phyloP scores from a whole-genome alignment of 192 early-diverging fungal species.

The Haplosporangium gracile region DNA sequence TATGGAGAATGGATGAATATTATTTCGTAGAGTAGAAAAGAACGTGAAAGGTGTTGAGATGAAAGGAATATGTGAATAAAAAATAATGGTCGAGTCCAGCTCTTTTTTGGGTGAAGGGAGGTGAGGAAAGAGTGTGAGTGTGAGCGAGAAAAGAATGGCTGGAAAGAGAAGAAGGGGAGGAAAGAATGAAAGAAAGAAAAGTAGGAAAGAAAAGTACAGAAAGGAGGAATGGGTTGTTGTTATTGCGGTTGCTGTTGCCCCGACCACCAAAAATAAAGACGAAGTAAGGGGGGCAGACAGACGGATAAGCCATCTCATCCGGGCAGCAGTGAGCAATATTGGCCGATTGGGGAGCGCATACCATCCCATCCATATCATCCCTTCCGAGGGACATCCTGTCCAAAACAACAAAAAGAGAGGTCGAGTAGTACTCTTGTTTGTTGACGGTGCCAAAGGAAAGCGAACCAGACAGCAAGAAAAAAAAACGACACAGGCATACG shows the following conservation, averaged over 20 bases:
- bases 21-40: background rate
- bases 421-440: background rate
- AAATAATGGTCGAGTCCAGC: background rate
- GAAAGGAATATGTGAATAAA: background rate
- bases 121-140: background rate
- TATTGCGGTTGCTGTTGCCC: background rate
- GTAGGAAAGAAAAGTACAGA: background rate
- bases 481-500: too few species aligned
- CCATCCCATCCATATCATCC: background rate
- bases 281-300: background rate
- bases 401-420: background rate
- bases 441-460: background rate
- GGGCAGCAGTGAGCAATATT: background rate
- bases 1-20: background rate
- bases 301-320: too few species aligned
- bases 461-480: too few species aligned
- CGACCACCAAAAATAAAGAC: background rate
- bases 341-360: background rate
- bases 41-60: background rate
- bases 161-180: background rate
- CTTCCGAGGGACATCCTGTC: background rate
- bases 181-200: background rate
- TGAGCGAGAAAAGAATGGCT: background rate
- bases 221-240: background rate
- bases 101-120: background rate